Conservation (phyloP, 345 rosid genomes). For the Hibiscus syriacus region DNA sequence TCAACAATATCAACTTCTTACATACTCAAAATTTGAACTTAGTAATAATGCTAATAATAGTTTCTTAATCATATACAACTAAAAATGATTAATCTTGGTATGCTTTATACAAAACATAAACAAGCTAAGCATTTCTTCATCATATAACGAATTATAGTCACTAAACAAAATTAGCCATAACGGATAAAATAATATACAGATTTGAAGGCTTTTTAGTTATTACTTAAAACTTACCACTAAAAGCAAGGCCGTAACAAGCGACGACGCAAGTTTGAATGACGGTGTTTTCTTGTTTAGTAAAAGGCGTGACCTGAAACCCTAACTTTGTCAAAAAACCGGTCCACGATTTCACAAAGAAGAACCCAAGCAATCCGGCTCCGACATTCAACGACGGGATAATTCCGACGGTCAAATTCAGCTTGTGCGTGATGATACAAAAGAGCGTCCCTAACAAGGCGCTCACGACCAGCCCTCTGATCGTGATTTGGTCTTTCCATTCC, state of each 20-base stretch:
- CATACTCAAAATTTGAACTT: neutral
- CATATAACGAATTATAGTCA: too few relatives aligned
- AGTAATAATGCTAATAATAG: neutral
- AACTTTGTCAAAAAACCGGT: conserved; percentile 53
- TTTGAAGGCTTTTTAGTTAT: neutral
- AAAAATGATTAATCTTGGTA: neutral
- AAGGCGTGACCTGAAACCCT: conserved; percentile 56
- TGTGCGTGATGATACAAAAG: conserved; percentile 83
- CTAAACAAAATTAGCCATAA: too few relatives aligned
- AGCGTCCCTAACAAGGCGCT: conserved; percentile 66
- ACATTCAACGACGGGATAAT: conserved; percentile 84
- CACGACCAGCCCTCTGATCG: conserved; percentile 56
- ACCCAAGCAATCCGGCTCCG: conserved; percentile 83
- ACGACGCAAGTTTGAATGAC: neutral
- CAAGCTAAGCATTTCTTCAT: too few relatives aligned
- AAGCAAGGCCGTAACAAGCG: neutral
- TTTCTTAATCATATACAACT: neutral
- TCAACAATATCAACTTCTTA: neutral
- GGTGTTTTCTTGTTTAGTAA: conserved; percentile 26
- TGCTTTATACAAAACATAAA: too few relatives aligned
- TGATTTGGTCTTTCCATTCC: conserved; percentile 89
- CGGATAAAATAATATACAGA: neutral
- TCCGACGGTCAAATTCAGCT: conserved; percentile 84
- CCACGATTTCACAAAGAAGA: conserved; percentile 93
- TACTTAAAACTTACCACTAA: neutral